phyloP scores from a whole-genome alignment of 805 yeast genomes.

The Schizosaccharomyces octosporus region DNA sequence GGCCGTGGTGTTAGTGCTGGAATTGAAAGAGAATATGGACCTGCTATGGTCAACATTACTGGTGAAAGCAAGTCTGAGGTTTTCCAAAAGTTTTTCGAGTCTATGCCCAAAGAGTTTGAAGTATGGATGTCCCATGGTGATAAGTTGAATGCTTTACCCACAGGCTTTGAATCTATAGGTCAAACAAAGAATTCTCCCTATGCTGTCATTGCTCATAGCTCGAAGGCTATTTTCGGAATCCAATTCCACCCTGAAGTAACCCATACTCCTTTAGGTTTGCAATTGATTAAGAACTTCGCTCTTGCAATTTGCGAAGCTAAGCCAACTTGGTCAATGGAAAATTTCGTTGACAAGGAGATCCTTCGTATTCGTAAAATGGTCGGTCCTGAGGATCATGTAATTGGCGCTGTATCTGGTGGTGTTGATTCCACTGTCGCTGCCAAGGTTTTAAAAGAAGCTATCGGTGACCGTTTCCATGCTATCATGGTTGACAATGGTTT shows the following conservation, averaged over 20 bases:
- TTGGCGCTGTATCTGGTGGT: constrained; percentile 98
- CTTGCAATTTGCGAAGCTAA: constrained; percentile 64
- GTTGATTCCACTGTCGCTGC: constrained; percentile 98
- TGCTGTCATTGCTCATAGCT: constrained; percentile 68
- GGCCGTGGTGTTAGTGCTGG: constrained; percentile 76
- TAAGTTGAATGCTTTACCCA: constrained; percentile 73
- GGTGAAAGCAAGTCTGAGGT: constrained; percentile 9
- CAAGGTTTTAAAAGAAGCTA: constrained; percentile 90
- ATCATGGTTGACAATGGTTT: constrained; percentile 95
- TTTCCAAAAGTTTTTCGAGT: constrained; percentile 49
- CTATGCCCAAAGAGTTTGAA: constrained; percentile 50
- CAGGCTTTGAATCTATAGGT: constrained; percentile 71
- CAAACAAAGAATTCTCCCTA: constrained; percentile 83
- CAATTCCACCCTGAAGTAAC: constrained; percentile 99
- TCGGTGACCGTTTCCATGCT: constrained; percentile 96
- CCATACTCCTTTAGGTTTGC: constrained; percentile 79
- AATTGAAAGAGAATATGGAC: constrained; percentile 95
- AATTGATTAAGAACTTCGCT: constrained; percentile 74
- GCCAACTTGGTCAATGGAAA: constrained; percentile 94
- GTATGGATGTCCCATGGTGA: constrained; percentile 99
- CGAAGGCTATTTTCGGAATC: constrained; percentile 63
- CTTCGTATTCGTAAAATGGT: constrained; percentile 72
- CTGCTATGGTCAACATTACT: constrained; percentile 56
- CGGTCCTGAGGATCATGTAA: constrained; percentile 94
- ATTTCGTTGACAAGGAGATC: constrained; percentile 90